These are phyloP conservation scores for Fusarium sp. DNA, from an alignment of 2,329 filamentous ascomycete species.

Conservation along the genomic window DNA sequence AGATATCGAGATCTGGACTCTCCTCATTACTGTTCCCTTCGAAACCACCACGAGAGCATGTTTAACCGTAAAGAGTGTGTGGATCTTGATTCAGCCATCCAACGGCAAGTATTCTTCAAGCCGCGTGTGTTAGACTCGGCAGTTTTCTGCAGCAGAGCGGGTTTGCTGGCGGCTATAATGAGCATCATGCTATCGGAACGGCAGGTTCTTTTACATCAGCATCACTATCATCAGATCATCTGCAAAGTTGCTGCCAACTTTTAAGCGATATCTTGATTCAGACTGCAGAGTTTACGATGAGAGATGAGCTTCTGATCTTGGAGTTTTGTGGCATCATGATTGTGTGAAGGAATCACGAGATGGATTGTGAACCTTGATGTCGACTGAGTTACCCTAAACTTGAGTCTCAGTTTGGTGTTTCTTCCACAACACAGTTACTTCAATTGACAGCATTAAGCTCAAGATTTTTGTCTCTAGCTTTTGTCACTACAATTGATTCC, in stretches of 20 bases:
- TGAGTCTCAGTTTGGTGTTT: background rate
- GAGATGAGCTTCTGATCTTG: constrained; percentile 1
- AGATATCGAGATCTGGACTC: background rate
- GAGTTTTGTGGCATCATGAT: background rate
- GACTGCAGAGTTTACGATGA: background rate
- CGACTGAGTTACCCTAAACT: constrained; percentile 3
- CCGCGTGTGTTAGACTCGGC: background rate
- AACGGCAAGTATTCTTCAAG: background rate
- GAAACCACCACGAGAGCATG: background rate
- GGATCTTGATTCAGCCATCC: background rate
- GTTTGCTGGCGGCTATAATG: constrained; percentile 17
- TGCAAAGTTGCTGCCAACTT: background rate
- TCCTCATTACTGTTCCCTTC: background rate
- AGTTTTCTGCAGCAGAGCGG: background rate
- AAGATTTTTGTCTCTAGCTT: background rate
- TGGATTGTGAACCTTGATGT: background rate
- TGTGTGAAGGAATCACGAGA: background rate
- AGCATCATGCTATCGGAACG: constrained; percentile 14
- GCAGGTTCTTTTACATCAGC: background rate
- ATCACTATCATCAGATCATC: constrained; percentile 33
- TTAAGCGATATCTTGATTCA: background rate
- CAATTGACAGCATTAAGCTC: background rate
- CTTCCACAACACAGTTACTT: background rate
- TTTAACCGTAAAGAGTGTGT: constrained; percentile 5
- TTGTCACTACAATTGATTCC: accelerated